Evolutionary conservation across 495 filamentous ascomycete genomes (phyloP), one percentile per base, ranked within the genome.

Genomic region (Parathielavia appendiculata): DNA sequence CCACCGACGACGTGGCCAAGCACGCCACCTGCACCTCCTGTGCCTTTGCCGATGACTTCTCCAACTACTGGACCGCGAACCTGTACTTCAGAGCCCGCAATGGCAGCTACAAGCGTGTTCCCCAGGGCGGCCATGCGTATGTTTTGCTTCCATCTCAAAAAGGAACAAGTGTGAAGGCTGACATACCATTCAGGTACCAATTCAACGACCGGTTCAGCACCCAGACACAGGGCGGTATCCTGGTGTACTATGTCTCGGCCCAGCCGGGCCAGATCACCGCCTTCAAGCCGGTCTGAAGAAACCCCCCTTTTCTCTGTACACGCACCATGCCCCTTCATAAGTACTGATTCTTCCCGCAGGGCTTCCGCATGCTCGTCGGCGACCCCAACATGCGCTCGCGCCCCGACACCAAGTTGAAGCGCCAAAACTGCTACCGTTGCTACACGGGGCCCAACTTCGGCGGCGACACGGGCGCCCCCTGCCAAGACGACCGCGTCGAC

Each of bases 211-310:
- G 69, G 32, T 79, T 77, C 60, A 73, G 70, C 60, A 79, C 75
- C 38, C 73, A 79, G 60, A 79, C 68, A 8, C 58, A 68, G 16
- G 79, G 78, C 32, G 79, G 79, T 38, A 70, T 79, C 48, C 69
- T 79, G 4, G 74, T 81, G 11, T 81, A 81, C 72, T 81, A 81
- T 63, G 76, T 80, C 62, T 76, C 76, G 40, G 75, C 77, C 11
- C 71, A 77, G 57, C 74, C 75, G n/a, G 76, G 75, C 51, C 71
- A 72, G 54, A 73, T 79, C 59, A 81, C 78, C 0, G 79, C 79
- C 40, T 81, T 81, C 69, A 77, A 78, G 71, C 75, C 75, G 5
- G 74, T 76, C 47, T 40, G 74, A n/a, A 72, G 19, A 10, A 12
- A 4, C 34, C 23, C 20, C 34, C 14, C 13, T 47, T 40, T 26